Conservation (phyloP, 2,329 filamentous ascomycete genomes). For the Phialophora chinensis region DNA sequence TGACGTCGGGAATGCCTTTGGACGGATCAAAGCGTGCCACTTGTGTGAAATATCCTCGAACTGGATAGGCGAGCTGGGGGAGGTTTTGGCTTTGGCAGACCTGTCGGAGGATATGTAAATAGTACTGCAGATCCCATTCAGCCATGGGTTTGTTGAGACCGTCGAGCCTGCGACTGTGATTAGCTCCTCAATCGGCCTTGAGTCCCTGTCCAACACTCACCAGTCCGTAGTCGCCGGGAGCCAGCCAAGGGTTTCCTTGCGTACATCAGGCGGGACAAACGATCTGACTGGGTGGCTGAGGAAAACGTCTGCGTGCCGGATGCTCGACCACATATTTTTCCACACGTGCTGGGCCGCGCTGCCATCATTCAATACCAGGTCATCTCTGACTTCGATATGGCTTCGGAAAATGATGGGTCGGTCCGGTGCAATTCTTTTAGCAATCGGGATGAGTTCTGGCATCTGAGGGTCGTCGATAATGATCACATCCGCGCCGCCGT, state of each 20-base stretch:
- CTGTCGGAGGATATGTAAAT: conserved; percentile 73
- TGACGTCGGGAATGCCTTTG: conserved; percentile 79
- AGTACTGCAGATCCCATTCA: conserved; percentile 73
- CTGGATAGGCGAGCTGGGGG: conserved; percentile 61
- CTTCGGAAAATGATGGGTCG: conserved; percentile 80
- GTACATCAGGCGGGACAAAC: conserved; percentile 75
- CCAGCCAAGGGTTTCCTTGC: conserved; percentile 70
- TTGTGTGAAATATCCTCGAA: conserved; percentile 75
- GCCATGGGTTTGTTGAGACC: conserved; percentile 78
- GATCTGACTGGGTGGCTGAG: conserved; percentile 79
- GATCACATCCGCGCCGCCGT: conserved; percentile 77
- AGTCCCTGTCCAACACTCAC: conserved; percentile 46
- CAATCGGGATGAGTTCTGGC: conserved; percentile 76
- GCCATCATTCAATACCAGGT: conserved; percentile 67
- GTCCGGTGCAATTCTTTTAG: conserved; percentile 72
- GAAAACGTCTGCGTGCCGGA: conserved; percentile 75
- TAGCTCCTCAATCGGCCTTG: neutral
- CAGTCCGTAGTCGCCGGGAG: conserved; percentile 83
- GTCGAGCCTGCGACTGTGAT: conserved; percentile 63
- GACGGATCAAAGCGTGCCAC: conserved; percentile 83
- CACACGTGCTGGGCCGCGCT: conserved; percentile 76
- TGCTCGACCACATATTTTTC: conserved; percentile 75
- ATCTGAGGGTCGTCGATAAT: conserved; percentile 85
- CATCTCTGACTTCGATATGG: conserved; percentile 81
- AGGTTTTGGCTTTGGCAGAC: conserved; percentile 63